phyloP scores from a whole-genome alignment of 2,329 filamentous ascomycete genomes.

The Monilinia fructicola region DNA sequence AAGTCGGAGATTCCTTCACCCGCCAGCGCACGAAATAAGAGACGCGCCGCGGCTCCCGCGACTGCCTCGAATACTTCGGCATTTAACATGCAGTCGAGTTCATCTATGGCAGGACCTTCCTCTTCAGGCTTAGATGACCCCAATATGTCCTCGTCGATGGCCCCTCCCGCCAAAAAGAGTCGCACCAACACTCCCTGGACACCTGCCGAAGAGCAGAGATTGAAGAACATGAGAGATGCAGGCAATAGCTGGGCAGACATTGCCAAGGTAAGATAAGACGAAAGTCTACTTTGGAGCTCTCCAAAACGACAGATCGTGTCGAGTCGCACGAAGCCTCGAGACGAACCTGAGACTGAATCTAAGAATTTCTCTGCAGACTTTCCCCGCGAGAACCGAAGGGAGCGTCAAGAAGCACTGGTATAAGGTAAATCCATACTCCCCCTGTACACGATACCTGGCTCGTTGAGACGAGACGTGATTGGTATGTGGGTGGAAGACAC shows the following conservation, averaged over 20 bases:
- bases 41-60: conserved; percentile 31
- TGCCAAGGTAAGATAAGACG: conserved; percentile 68
- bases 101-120: conserved; percentile 26
- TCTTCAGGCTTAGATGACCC: conserved; percentile 29
- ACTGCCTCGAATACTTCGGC: conserved; percentile 22
- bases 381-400: conserved; percentile 89
- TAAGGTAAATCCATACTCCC: conserved; percentile 59
- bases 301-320: conserved; percentile 10
- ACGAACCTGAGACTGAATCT: conserved; percentile 27
- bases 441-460: conserved; percentile 8
- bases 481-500: not conserved
- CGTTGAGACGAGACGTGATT: conserved; percentile 10
- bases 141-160: conserved; percentile 42
- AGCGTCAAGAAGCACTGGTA: conserved; percentile 99
- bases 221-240: conserved; percentile 92
- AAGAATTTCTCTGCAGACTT: conserved; percentile 58
- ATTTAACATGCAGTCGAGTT: conserved; percentile 34
- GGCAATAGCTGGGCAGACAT: conserved; percentile 98
- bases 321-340: conserved; percentile 20
- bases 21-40: conserved; percentile 35
- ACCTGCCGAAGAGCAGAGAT: conserved; percentile 82
- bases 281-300: not conserved
- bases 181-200: conserved; percentile 99
- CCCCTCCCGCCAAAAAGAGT: conserved; percentile 78
- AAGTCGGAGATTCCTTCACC: conserved; percentile 28